phyloP scores from a whole-genome alignment of 495 filamentous ascomycete genomes.

The Immersiella caudata region DNA sequence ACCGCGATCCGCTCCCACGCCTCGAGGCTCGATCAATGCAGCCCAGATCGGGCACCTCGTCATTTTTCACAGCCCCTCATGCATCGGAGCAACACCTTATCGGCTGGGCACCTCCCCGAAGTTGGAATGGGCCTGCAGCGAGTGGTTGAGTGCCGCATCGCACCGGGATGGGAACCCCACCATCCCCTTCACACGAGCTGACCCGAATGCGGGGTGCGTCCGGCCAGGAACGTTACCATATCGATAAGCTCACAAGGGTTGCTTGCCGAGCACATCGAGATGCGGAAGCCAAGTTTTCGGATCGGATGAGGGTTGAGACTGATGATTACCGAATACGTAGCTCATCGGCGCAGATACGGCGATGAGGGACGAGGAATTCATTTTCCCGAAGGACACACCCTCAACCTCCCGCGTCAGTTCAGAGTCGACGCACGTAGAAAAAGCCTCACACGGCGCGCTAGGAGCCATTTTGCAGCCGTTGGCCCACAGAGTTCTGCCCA shows the following conservation, averaged over 20 bases:
- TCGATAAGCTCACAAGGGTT: constrained; percentile 8
- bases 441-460: neutral
- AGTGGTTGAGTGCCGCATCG: neutral
- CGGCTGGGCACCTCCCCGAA: neutral
- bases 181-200: neutral
- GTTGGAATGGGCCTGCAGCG: neutral
- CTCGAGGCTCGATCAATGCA: neutral
- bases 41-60: neutral
- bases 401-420: neutral
- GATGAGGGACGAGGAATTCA: neutral
- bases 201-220: constrained; percentile 8
- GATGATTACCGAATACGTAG: neutral
- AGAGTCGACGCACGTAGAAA: neutral
- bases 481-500: neutral
- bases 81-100: neutral
- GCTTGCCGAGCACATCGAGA: neutral
- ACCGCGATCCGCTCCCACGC: neutral
- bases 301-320: neutral
- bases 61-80: neutral
- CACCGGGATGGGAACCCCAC: too few relatives aligned
- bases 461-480: neutral
- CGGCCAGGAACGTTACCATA: neutral
- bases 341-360: neutral
- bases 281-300: constrained; percentile 2
- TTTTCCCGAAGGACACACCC: neutral